Conservation (phyloP, 2,329 filamentous ascomycete species). For the Orbilia ellipsospora region DNA sequence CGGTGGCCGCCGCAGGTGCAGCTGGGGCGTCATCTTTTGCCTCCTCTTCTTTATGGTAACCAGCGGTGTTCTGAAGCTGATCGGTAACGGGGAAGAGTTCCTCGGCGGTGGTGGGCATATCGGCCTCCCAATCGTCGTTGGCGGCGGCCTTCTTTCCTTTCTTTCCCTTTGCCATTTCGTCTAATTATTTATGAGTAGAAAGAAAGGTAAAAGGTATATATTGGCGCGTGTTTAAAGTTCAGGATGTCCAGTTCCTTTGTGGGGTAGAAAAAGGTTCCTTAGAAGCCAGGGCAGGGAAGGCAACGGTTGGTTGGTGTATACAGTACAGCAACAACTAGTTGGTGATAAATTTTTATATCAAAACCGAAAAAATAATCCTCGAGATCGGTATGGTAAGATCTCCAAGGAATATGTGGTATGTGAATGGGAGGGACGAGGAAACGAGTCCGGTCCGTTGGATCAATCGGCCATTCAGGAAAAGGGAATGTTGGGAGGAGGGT, state of each 20-base stretch:
- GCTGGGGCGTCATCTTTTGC: constrained; percentile 74
- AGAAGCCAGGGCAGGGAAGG: neutral
- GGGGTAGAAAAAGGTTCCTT: too few relatives aligned
- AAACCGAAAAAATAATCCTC: neutral
- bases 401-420: neutral
- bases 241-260: too few relatives aligned
- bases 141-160: constrained; percentile 57
- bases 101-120: constrained; percentile 45
- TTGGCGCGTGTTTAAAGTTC: too few relatives aligned
- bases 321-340: constrained; percentile 9
- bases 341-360: neutral
- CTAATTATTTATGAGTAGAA: neutral
- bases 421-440: constrained; percentile 38
- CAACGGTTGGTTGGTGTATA: constrained; percentile 5
- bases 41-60: constrained; percentile 69
- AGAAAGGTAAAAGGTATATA: neutral
- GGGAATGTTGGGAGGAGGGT: constrained; percentile 43
- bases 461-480: constrained; percentile 52
- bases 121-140: constrained; percentile 59
- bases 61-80: constrained; percentile 55
- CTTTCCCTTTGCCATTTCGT: constrained; percentile 56
- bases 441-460: constrained; percentile 34
- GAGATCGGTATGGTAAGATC: neutral
- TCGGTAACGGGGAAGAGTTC: constrained; percentile 47
- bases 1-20: constrained; percentile 70